Conservation (phyloP, 768 basidiomycete genomes). For the Phylloporus rhodoxanthus region DNA sequence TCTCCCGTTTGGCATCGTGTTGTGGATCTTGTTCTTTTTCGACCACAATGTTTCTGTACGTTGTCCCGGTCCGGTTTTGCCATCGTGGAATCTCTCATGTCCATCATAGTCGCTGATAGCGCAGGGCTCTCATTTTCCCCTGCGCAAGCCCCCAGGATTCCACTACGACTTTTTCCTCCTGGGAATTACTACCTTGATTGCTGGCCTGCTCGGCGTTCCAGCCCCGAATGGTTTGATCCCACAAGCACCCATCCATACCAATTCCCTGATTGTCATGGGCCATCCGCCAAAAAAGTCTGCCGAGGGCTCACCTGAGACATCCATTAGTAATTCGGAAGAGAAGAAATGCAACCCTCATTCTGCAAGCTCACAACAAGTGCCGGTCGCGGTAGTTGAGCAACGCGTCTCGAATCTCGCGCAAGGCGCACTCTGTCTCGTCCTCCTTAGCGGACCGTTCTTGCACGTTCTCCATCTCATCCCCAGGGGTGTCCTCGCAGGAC, state of each 20-base stretch:
- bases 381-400: conserved; percentile 82
- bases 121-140: conserved; percentile 81
- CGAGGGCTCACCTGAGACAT: conserved; percentile 10
- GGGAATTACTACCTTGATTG: conserved; percentile 84
- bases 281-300: conserved; percentile 35
- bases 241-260: conserved; percentile 91
- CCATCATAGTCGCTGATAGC: conserved; percentile 75
- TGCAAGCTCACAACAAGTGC: conserved; percentile 42
- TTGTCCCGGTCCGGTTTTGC: neutral
- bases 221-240: conserved; percentile 84
- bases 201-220: conserved; percentile 79
- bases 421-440: conserved; percentile 69
- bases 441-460: conserved; percentile 78
- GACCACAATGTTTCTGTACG: conserved; percentile 87
- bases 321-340: conserved; percentile 15
- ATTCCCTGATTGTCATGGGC: conserved; percentile 70
- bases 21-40: conserved; percentile 93
- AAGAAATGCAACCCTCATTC: conserved; percentile 14
- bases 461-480: conserved; percentile 77
- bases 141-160: conserved; percentile 85
- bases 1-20: conserved; percentile 79
- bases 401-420: conserved; percentile 88
- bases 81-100: neutral
- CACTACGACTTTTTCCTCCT: conserved; percentile 89
- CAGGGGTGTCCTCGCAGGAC: conserved; percentile 74